Evolutionary conservation across 2,329 filamentous ascomycete genomes (phyloP), one percentile per base, ranked within the genome.

Genomic region (Colletotrichum spinosum): DNA sequence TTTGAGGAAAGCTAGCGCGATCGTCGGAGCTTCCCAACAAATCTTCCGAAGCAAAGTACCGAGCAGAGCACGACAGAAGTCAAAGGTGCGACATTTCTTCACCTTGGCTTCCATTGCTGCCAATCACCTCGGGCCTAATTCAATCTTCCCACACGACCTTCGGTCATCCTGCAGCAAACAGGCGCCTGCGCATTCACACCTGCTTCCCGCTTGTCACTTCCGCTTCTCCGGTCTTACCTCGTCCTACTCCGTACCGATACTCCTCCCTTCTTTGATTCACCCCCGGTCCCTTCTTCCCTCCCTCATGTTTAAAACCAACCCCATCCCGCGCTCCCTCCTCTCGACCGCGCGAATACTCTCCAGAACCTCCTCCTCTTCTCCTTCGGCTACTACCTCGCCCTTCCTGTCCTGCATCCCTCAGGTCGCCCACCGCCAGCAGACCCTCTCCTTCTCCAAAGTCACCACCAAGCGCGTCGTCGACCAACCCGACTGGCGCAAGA

Each of bases 1-100:
- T 25, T 25, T 4, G 25, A 25, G 25, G 4, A 25, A 25, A 25
- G 4, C 25, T 61, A n/a, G 62, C 57, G 52, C 48, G 51, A 52
- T 55, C 58, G 58, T 41, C 62, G 62, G 62, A 65, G 41, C 46
- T 65, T 65, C 62, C 62, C 62, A 65, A 62, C 62, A 65, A 65
- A 62, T 62, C 46, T 52, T 44, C 58, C 58, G 62, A 49, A 38
- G 42, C 34, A 25, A 25, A 25, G 25, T 25, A 25, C 25, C 25
- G 25, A 25, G 25, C 25, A 25, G 25, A 25, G 25, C 25, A 25
- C 25, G 25, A 25, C 42, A 56, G 34, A 46, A 49, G 9, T 25
- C 25, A 17, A 61, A 55, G 51, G 13, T 48, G 56, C 50, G 56
- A 65, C 61, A 55, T 60, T 65, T 65, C 61, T 65, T 61, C 51